These are phyloP conservation scores for Aspergillus tanneri DNA, from an alignment of 2,329 filamentous ascomycete species.

Conservation along the genomic window DNA sequence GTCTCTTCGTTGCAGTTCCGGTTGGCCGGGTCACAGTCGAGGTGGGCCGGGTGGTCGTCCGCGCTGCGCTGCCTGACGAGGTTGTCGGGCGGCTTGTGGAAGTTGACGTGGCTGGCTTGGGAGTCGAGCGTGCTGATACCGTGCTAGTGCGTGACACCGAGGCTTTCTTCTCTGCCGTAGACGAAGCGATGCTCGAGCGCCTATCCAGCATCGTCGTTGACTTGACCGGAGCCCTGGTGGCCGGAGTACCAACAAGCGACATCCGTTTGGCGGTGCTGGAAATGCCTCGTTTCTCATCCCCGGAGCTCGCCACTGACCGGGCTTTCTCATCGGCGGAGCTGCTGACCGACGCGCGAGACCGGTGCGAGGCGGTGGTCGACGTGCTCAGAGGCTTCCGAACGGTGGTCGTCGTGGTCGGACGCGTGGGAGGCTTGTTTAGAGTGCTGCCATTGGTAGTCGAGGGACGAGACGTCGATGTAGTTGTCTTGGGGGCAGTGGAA, in stretches of 20 bases:
- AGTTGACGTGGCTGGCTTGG: constrained; percentile 27
- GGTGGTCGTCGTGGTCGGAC: constrained; percentile 36
- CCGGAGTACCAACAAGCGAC: constrained; percentile 42
- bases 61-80: constrained; percentile 23
- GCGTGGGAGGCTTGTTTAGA: constrained; percentile 47
- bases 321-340: constrained; percentile 47
- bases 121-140: constrained; percentile 24
- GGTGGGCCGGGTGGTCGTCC: constrained; percentile 19
- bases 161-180: constrained; percentile 33
- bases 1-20: constrained; percentile 32
- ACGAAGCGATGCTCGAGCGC: constrained; percentile 39
- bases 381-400: constrained; percentile 39
- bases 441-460: constrained; percentile 38
- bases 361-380: constrained; percentile 40
- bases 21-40: constrained; percentile 21
- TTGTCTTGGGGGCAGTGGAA: constrained; percentile 31
- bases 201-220: constrained; percentile 36
- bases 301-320: constrained; percentile 43
- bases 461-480: constrained; percentile 28
- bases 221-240: constrained; percentile 36
- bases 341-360: constrained; percentile 43
- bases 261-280: constrained; percentile 46
- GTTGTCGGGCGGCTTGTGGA: constrained; percentile 22
- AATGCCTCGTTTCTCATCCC: constrained; percentile 46
- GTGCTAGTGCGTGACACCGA: constrained; percentile 21